These are phyloP conservation scores for Musa troglodytarum DNA, from an alignment of 176 grass and related monocot species.

Conservation along the genomic window DNA sequence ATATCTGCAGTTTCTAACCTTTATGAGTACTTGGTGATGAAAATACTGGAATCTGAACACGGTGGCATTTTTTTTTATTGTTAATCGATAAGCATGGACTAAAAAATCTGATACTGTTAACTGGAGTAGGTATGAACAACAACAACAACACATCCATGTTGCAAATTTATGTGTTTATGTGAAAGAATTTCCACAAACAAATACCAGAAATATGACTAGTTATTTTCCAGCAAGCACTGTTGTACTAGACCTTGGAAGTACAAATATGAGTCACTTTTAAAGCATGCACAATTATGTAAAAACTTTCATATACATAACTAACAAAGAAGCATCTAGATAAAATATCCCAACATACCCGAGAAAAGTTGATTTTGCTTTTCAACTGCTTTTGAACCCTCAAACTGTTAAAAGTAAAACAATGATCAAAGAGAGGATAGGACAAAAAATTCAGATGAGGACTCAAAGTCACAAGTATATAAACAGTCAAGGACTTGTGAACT, in stretches of 20 bases:
- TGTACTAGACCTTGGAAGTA: neutral
- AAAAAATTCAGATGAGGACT: neutral
- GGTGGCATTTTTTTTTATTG: neutral
- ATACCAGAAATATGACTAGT: no score
- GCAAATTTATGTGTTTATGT: no score
- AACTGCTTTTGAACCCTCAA: slow-evolving; percentile 52
- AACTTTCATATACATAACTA: neutral
- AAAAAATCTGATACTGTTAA: neutral
- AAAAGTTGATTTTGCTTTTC: slow-evolving; percentile 71
- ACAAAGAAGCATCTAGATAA: neutral
- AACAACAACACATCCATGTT: neutral
- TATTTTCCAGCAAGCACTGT: no score
- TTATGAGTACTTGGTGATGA: neutral
- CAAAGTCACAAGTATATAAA: neutral
- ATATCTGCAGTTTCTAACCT: neutral
- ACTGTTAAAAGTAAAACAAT: slow-evolving; percentile 31
- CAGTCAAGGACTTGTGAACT: neutral
- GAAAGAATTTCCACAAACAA: no score
- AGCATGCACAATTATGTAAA: neutral
- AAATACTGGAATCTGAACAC: neutral
- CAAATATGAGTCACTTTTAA: neutral
- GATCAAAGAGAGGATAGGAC: neutral
- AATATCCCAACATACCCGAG: slow-evolving; percentile 33
- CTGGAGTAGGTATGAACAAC: neutral
- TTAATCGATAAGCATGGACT: neutral